Base-by-base conservation (phyloP, 495 filamentous ascomycete species). In the Cenococcum geophilum region DNA sequence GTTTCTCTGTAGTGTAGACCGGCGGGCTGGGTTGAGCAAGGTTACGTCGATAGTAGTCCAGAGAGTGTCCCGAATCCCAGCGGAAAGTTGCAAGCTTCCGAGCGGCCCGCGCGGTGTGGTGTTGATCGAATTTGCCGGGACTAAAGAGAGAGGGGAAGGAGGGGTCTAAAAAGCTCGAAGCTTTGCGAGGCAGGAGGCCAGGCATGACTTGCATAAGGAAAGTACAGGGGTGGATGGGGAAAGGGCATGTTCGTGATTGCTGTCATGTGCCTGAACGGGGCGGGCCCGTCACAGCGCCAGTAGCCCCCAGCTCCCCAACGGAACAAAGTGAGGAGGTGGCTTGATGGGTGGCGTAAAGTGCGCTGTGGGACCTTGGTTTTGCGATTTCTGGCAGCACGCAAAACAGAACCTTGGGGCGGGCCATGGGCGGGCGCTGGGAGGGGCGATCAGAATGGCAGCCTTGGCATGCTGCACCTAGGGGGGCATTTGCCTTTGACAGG, bases 181-280 rank as follows among this genome's bases (percentile, higher is more conserved):
- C 27, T 32, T 32, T 32, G 2, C 36, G 14, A 4, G 18, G 25
- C 11, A 12, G 5, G 32, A 57, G 21, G 32, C 54, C 14, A 42
- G 3, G 6, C 35, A 63, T 63, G 61, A 63, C 61, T 59, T 63
- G 61, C 61, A 63, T 63, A 53, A 63, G 42, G 6, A 57, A 22
- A 59, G 45, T 40, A 59, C 56, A n/a, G 61, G 56, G 42, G 23
- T 53, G 11, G n/a, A 55, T 25, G 25, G 60, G 60, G 53, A 57
- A 55, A 27, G 25, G 60, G 60, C 54, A 57, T 52, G 52, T 55
- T 42, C 10, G 40, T 25, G 22, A 27, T 27, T 20, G 27, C 47
- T 18, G 55, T 35, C 23, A 23, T 18, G 22, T 58, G n/a, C 23
- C 16, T 25, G 22, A 42, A 21, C 6, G 27, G 27, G 27, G 27